A percentile compares a stretch with the other conserved stretches of the same genome.
Conservation (phyloP, 176 grass and related monocot genomes). For the Bothriochloa decipiens region DNA sequence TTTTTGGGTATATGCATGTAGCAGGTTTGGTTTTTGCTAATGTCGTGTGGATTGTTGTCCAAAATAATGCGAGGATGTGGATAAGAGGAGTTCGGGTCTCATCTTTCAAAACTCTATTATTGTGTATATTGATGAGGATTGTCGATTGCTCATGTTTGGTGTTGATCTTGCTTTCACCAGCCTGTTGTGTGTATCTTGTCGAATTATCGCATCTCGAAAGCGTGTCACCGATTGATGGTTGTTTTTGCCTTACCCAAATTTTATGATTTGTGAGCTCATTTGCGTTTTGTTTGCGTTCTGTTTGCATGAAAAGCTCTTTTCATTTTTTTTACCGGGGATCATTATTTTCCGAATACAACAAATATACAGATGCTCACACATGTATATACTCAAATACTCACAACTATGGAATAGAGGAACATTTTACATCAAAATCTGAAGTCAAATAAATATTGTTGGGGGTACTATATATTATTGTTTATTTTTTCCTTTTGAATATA, state of each 20-base stretch:
- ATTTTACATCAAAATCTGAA: too few relatives aligned
- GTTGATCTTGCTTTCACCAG: not conserved
- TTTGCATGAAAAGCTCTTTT: not conserved
- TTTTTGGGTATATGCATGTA: not conserved
- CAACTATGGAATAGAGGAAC: too few relatives aligned
- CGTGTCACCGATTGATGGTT: not conserved
- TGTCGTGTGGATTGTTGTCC: not conserved
- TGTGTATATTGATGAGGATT: not conserved
- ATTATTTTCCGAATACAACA: too few relatives aligned
- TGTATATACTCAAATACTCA: too few relatives aligned
- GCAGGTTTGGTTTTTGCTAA: not conserved
- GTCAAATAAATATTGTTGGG: too few relatives aligned
- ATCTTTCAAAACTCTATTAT: not conserved
- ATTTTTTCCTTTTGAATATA: too few relatives aligned
- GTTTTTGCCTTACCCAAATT: not conserved
- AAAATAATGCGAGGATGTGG: not conserved
- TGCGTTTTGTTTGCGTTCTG: not conserved
- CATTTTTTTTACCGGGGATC: too few relatives aligned
- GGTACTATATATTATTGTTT: too few relatives aligned
- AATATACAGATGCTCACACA: too few relatives aligned
- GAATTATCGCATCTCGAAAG: not conserved
- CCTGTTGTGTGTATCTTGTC: not conserved
- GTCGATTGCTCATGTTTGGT: not conserved
- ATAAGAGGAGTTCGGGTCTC: not conserved
- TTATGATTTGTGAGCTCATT: not conserved